Evolutionary conservation across 148 eudicot genomes (phyloP), one percentile per base, ranked within the genome.

Genomic region (Cornus suecica): DNA sequence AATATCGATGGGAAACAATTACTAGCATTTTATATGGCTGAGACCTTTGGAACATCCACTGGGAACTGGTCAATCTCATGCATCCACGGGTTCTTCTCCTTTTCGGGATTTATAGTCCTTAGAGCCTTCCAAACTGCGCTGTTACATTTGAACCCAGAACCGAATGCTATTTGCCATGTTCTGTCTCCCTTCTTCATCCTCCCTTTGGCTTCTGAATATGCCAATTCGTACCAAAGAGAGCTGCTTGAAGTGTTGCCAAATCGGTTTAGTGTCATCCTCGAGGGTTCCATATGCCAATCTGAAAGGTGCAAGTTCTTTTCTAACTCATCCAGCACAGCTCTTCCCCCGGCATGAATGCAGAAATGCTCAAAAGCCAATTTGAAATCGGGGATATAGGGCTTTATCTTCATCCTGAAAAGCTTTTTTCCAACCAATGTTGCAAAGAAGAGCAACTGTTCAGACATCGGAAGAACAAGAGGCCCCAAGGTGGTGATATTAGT

Each of bases 41-140:
- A 74, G 1, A 82, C 83, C 76, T 74, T 85, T 10, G 88, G 88
- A 34, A 85, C 88, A 37, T 85, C 83, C 14, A 85, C 83, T 2
- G 88, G 88, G 45, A 85, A 85, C 61, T 51, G 62, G 69, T 85
- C 42, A 30, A 85, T 85, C 83, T 85, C 88, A 68, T 85, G 85
- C 88, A 85, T 85, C 88, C 88, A 85, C 22, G 88, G 88, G 68
- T 80, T 85, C 82, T 77, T 82, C 83, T 85, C 88, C 63, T 82
- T 79, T 23, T 41, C 81, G 0, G 83, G 85, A 65, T 80, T 63
- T 9, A 85, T 80, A 25, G 74, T 62, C 70, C 77, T 79, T 41
- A 85, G 25, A 67, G 88, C 88, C 74, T 76, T 79, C 88, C 88
- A 85, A 10, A 85, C 88, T 16, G 88, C 85, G 34, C 88, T 85